Conservation (phyloP, 148 eudicot species). For the Cornus controversa region DNA sequence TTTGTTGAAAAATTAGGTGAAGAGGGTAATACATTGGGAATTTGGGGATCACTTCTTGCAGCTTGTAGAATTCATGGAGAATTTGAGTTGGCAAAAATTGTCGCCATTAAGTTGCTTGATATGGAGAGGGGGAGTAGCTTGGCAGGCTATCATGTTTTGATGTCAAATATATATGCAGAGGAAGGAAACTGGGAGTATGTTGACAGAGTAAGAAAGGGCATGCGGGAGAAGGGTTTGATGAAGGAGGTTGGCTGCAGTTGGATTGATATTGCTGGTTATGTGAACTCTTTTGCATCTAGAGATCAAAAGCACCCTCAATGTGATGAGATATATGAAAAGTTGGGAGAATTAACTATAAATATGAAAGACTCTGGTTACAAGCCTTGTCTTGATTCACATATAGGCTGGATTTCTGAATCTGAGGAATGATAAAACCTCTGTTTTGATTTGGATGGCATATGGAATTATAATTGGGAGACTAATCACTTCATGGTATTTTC, state of each 20-base stretch:
- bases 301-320: slow-evolving; percentile 54
- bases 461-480: neutral
- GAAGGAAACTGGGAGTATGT: slow-evolving; percentile 82
- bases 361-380: slow-evolving; percentile 41
- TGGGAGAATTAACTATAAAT: slow-evolving; percentile 42
- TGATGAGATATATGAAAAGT: slow-evolving; percentile 45
- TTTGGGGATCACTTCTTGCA: slow-evolving; percentile 85
- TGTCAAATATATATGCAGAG: slow-evolving; percentile 77
- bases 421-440: neutral
- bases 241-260: slow-evolving; percentile 87
- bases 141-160: slow-evolving; percentile 68
- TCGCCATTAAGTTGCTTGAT: slow-evolving; percentile 57
- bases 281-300: slow-evolving; percentile 58
- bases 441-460: slow-evolving; percentile 2
- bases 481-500: neutral
- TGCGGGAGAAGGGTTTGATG: slow-evolving; percentile 60
- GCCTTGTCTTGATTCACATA: neutral
- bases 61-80: slow-evolving; percentile 72
- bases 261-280: slow-evolving; percentile 61
- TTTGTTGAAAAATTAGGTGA: slow-evolving; percentile 63
- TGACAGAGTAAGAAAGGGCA: slow-evolving; percentile 57
- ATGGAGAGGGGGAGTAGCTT: slow-evolving; percentile 39
- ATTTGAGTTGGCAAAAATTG: slow-evolving; percentile 66
- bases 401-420: slow-evolving; percentile 11
- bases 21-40: slow-evolving; percentile 48